phyloP scores from a whole-genome alignment of 257 asterid genomes.

The Rauvolfia tetraphylla region DNA sequence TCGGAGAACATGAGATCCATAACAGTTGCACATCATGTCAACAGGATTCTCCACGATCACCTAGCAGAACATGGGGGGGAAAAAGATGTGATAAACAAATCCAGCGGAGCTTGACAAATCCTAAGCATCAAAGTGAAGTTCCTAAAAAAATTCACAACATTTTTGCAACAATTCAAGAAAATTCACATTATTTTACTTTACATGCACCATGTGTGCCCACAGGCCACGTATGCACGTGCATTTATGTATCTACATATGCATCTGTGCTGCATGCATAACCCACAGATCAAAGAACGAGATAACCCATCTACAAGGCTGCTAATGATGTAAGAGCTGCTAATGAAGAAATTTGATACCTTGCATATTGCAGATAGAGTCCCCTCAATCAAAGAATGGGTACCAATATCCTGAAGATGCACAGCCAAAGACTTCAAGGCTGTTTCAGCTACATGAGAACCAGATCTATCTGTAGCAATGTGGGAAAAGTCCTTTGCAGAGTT shows the following conservation, averaged over 20 bases:
- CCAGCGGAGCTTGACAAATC: not conserved
- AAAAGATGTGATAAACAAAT: slow-evolving; percentile 1
- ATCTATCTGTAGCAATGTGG: slow-evolving; percentile 70
- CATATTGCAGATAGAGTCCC: slow-evolving; percentile 56
- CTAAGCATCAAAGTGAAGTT: not conserved
- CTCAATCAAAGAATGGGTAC: slow-evolving; percentile 48
- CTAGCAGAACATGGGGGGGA: slow-evolving; percentile 30
- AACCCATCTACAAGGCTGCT: too few species aligned
- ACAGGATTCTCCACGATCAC: slow-evolving; percentile 59
- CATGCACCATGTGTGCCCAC: not conserved
- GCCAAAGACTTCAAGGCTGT: slow-evolving; percentile 82
- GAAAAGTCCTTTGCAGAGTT: slow-evolving; percentile 53
- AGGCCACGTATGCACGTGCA: not conserved
- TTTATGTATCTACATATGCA: not conserved
- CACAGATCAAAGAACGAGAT: not conserved
- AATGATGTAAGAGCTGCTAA: not conserved
- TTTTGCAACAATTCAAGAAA: not conserved
- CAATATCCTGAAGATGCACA: slow-evolving; percentile 64
- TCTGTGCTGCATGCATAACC: not conserved
- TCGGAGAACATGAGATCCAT: slow-evolving; percentile 95
- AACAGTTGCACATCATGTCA: slow-evolving; percentile 78
- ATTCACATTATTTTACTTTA: not conserved
- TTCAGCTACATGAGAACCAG: slow-evolving; percentile 98
- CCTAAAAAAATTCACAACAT: not conserved
- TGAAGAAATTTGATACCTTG: slow-evolving; percentile 42